A percentile compares a stretch with the other conserved stretches of the same genome.
Evolutionary conservation across 2,329 filamentous ascomycete species (phyloP).

Genomic region (Fusarium sarcochroum): DNA sequence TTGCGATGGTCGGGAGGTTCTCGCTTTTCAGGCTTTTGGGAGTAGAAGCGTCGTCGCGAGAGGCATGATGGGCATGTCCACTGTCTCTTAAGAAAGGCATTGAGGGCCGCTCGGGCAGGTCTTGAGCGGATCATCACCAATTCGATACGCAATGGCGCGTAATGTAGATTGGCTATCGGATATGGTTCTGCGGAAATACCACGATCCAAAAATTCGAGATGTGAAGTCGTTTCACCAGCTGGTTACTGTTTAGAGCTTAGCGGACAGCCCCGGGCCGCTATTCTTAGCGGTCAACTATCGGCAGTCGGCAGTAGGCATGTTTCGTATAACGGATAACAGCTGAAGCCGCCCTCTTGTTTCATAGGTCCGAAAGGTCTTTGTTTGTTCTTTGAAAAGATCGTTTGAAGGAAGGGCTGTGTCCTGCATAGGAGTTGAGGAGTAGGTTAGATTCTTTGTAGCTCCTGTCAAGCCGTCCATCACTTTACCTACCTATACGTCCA

Average conservation of each 20-base stretch:
- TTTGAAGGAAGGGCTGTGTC: neutral
- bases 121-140: conserved; percentile 52
- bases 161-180: conserved; percentile 4
- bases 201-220: conserved; percentile 30
- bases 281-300: conserved; percentile 35
- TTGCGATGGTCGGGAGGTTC: conserved; percentile 70
- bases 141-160: conserved; percentile 34
- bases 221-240: conserved; percentile 34
- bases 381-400: neutral
- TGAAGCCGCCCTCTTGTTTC: neutral
- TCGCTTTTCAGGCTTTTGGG: conserved; percentile 48
- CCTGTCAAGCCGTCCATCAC: neutral
- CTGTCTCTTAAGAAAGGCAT: conserved; percentile 35
- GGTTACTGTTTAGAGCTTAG: conserved; percentile 46
- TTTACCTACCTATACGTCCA: neutral
- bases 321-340: conserved; percentile 31
- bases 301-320: conserved; percentile 12
- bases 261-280: conserved; percentile 37
- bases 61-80: conserved; percentile 54
- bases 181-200: conserved; percentile 16
- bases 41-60: conserved; percentile 50
- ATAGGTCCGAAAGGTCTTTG: too few relatives aligned
- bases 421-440: neutral
- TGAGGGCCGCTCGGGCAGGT: conserved; percentile 36
- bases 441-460: too few relatives aligned